phyloP scores from a whole-genome alignment of 2,329 filamentous ascomycete genomes.

The Huntiella omanensis region DNA sequence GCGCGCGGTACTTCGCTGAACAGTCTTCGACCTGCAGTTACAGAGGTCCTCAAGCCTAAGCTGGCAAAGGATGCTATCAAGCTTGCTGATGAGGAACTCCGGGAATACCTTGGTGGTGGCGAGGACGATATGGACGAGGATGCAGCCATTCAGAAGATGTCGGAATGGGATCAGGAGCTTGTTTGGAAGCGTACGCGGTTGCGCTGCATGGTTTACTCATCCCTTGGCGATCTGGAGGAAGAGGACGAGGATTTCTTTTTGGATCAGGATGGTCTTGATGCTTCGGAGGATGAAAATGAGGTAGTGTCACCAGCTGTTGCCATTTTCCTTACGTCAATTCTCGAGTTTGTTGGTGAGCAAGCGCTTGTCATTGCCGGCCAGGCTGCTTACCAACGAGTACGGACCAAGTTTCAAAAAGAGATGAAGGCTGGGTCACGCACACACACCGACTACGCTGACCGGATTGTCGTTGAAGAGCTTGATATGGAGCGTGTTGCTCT shows the following conservation, averaged over 20 bases:
- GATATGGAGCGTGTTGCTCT: slow-evolving; percentile 89
- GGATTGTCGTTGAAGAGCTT: slow-evolving; percentile 66
- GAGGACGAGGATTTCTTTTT: slow-evolving; percentile 87
- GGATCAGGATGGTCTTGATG: slow-evolving; percentile 55
- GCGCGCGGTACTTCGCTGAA: slow-evolving; percentile 61
- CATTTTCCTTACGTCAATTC: slow-evolving; percentile 86
- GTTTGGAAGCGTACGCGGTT: slow-evolving; percentile 87
- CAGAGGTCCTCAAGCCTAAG: slow-evolving; percentile 73
- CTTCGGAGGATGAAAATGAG: slow-evolving; percentile 40
- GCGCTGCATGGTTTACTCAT: slow-evolving; percentile 96
- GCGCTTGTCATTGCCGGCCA: slow-evolving; percentile 74
- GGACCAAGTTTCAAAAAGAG: slow-evolving; percentile 38
- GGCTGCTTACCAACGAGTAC: slow-evolving; percentile 54
- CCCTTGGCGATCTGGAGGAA: slow-evolving; percentile 90
- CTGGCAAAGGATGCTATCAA: slow-evolving; percentile 70
- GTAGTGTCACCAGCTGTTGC: slow-evolving; percentile 77
- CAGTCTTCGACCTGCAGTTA: slow-evolving; percentile 61
- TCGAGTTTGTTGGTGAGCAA: slow-evolving; percentile 88
- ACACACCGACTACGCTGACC: slow-evolving; percentile 35
- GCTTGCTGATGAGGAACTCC: slow-evolving; percentile 69
- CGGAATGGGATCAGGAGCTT: slow-evolving; percentile 73
- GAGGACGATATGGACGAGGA: slow-evolving; percentile 34
- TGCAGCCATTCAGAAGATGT: slow-evolving; percentile 6
- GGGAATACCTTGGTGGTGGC: slow-evolving; percentile 65
- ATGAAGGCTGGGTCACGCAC: slow-evolving; percentile 31